phyloP scores from a whole-genome alignment of 2,329 filamentous ascomycete species.

The Grosmannia clavigera region DNA sequence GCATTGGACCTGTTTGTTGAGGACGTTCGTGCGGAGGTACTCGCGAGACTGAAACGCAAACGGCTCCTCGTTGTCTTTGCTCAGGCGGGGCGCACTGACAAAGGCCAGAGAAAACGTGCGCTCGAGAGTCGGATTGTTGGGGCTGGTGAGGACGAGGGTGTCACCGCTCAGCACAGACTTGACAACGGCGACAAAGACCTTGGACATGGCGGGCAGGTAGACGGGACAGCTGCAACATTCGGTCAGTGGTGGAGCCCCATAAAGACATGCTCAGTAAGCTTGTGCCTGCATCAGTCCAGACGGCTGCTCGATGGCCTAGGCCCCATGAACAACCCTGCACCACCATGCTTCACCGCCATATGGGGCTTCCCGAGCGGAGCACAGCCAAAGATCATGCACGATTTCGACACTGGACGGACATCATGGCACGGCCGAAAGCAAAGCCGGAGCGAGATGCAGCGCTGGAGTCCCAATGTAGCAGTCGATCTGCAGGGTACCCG shows the following conservation, averaged over 20 bases:
- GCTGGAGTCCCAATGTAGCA: not conserved
- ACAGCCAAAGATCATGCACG: not conserved
- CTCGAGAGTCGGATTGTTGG: slow-evolving; percentile 71
- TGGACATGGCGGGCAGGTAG: slow-evolving; percentile 29
- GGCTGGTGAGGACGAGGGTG: slow-evolving; percentile 71
- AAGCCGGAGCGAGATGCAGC: not conserved
- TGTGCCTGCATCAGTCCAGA: not conserved
- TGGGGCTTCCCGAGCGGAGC: not conserved
- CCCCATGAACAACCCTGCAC: not conserved
- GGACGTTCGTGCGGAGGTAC: slow-evolving; percentile 68
- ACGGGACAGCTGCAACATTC: not conserved
- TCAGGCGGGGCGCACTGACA: slow-evolving; percentile 76
- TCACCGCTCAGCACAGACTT: slow-evolving; percentile 93
- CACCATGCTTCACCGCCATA: not conserved
- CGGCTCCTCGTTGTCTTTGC: slow-evolving; percentile 81
- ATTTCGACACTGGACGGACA: not conserved
- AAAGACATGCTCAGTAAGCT: not conserved
- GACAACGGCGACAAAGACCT: slow-evolving; percentile 57
- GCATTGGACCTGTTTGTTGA: slow-evolving; percentile 82
- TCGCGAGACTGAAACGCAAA: slow-evolving; percentile 93
- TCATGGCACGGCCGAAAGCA: not conserved
- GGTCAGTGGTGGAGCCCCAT: not conserved
- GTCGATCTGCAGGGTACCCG: not conserved
- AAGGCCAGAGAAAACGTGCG: slow-evolving; percentile 83
- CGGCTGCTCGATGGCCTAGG: not conserved